Percentiles rank a stretch among this genome's conserved stretches.
Conservation (phyloP, 768 basidiomycete genomes). For the Coprinopsis strossmayeri region DNA sequence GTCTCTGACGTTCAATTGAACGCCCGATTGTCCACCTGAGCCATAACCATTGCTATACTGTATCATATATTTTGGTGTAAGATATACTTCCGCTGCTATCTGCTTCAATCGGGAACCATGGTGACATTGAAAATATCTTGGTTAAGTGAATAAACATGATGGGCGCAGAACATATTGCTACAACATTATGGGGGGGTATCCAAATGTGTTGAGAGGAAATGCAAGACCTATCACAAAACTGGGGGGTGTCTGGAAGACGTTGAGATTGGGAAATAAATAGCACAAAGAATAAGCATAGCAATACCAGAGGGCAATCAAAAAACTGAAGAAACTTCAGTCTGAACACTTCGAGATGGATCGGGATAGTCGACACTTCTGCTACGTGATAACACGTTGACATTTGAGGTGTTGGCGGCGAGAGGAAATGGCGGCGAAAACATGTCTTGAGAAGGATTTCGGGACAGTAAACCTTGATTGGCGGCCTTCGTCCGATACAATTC, state of each 20-base stretch:
- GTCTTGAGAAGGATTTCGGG: background rate
- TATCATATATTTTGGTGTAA: too few species aligned
- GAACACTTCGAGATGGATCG: background rate
- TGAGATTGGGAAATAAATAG: too few species aligned
- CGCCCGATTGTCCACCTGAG: too few species aligned
- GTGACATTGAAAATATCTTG: too few species aligned
- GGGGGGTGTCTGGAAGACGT: too few species aligned
- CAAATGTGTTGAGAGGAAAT: background rate
- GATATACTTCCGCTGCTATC: too few species aligned
- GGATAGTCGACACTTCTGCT: background rate
- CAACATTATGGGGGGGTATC: background rate
- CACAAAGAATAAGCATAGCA: background rate
- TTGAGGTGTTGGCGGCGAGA: background rate
- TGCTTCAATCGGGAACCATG: too few species aligned
- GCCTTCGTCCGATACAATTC: constrained; percentile 2
- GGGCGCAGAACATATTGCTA: background rate
- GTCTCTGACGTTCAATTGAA: too few species aligned
- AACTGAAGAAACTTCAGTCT: background rate
- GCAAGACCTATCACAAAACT: too few species aligned
- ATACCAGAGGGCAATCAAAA: background rate
- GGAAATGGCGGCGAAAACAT: background rate
- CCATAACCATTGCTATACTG: too few species aligned
- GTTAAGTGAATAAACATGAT: background rate
- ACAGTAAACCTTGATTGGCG: background rate
- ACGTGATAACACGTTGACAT: background rate